phyloP scores from a whole-genome alignment of 2,329 filamentous ascomycete genomes.

The Colletotrichum sp. region DNA sequence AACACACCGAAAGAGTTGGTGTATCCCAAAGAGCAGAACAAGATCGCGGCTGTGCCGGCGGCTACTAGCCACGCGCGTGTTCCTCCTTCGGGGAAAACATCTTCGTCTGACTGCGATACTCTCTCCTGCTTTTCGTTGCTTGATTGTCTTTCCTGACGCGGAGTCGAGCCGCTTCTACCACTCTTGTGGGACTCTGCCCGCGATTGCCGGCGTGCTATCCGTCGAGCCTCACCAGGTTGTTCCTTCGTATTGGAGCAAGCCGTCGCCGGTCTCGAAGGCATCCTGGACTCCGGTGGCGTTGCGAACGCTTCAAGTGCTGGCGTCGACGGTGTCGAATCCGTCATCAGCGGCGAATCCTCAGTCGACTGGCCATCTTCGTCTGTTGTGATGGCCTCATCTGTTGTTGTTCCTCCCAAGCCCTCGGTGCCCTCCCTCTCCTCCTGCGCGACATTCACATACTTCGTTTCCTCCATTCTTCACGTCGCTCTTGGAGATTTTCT shows the following conservation, averaged over 20 bases:
- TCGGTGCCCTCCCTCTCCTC: not conserved
- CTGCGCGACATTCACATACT: not conserved
- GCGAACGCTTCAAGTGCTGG: not conserved
- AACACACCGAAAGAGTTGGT: constrained; percentile 31
- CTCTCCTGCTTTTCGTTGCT: constrained; percentile 1
- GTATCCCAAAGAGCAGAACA: constrained; percentile 33
- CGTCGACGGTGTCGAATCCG: not conserved
- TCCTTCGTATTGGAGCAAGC: not conserved
- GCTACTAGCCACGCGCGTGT: constrained; percentile 46
- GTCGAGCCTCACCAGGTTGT: not conserved
- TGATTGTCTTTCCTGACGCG: not conserved
- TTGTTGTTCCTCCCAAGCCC: not conserved
- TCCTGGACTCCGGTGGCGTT: not conserved
- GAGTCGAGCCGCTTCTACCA: not conserved
- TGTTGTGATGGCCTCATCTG: not conserved
- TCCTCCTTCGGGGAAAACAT: constrained; percentile 34
- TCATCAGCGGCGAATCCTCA: not conserved
- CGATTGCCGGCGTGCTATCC: not conserved
- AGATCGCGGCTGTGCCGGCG: constrained; percentile 34
- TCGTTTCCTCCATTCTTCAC: not conserved
- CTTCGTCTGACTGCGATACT: not conserved
- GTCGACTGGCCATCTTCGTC: not conserved
- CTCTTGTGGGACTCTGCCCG: not conserved
- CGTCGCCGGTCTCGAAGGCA: not conserved
- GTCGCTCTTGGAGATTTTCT: not conserved